Conservation (phyloP, 2,329 filamentous ascomycete species). For the Apiospora aurea region DNA sequence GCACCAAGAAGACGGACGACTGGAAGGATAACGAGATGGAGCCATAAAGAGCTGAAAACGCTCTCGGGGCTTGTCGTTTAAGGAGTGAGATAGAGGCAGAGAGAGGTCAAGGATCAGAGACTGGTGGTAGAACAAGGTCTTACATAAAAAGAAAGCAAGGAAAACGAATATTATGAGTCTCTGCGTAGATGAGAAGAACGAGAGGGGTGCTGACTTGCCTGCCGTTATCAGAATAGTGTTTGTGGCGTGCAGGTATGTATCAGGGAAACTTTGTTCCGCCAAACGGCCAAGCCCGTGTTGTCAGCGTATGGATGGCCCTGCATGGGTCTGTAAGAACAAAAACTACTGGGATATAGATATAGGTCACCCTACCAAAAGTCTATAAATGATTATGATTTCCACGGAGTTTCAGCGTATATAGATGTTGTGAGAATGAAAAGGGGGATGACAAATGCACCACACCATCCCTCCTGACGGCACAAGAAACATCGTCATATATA, state of each 20-base stretch:
- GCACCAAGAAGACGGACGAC: slow-evolving; percentile 50
- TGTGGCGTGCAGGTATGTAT: background rate
- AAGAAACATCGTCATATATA: background rate
- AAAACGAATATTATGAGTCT: background rate
- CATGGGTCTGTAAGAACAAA: background rate
- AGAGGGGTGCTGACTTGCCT: background rate
- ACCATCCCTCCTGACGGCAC: background rate
- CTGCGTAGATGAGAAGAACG: background rate
- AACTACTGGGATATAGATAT: slow-evolving; percentile 12
- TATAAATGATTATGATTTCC: too few species aligned
- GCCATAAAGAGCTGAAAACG: slow-evolving; percentile 50
- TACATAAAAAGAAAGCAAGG: background rate
- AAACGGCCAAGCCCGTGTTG: background rate
- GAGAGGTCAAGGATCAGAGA: background rate
- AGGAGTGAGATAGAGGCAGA: background rate
- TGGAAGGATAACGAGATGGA: slow-evolving; percentile 77
- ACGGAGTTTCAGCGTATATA: background rate
- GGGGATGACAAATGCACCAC: background rate
- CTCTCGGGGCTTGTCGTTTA: background rate
- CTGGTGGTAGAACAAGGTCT: background rate
- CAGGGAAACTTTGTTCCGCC: background rate
- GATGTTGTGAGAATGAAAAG: background rate
- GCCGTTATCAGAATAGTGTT: background rate
- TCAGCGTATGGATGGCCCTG: background rate
- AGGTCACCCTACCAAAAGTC: background rate